Conservation (phyloP, 1,284 basidiomycete species). For the Sporisorium reilianum region DNA sequence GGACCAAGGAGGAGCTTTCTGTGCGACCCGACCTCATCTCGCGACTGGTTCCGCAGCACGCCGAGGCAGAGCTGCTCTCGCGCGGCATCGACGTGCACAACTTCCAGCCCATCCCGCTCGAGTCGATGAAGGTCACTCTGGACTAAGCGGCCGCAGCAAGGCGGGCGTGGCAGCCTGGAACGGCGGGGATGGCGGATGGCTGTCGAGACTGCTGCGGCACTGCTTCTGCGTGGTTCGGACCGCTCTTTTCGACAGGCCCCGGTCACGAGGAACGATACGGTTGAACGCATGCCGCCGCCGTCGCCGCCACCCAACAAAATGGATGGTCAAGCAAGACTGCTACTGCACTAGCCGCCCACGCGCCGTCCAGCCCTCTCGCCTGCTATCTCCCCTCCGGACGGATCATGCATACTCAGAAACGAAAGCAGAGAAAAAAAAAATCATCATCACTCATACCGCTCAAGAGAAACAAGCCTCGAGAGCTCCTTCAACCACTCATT, state of each 20-base stretch:
- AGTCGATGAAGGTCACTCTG: constrained; percentile 67
- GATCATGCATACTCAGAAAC: constrained; percentile 7
- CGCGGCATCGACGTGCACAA: constrained; percentile 88
- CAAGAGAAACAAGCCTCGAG: not conserved
- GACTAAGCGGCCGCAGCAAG: constrained; percentile 52
- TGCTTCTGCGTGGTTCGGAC: not conserved
- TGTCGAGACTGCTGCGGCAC: too few species aligned
- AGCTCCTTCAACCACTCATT: not conserved
- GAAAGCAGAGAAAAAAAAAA: constrained; percentile 3
- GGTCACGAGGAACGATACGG: not conserved
- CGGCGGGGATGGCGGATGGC: not conserved
- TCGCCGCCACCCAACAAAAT: not conserved
- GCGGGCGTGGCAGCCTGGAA: not conserved
- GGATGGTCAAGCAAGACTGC: not conserved
- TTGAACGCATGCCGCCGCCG: not conserved
- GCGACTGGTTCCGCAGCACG: constrained; percentile 88
- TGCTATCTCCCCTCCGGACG: constrained; percentile 3
- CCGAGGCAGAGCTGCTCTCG: constrained; percentile 86
- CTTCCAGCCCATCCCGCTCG: constrained; percentile 74
- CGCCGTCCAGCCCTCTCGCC: not conserved
- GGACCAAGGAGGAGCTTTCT: constrained; percentile 95
- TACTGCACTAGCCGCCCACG: too few species aligned
- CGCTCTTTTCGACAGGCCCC: not conserved
- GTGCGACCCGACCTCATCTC: constrained; percentile 93
- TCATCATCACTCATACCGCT: constrained; percentile 5